Evolutionary conservation across 768 basidiomycete genomes (phyloP).

Genomic region (Lactifluus piperatus): DNA sequence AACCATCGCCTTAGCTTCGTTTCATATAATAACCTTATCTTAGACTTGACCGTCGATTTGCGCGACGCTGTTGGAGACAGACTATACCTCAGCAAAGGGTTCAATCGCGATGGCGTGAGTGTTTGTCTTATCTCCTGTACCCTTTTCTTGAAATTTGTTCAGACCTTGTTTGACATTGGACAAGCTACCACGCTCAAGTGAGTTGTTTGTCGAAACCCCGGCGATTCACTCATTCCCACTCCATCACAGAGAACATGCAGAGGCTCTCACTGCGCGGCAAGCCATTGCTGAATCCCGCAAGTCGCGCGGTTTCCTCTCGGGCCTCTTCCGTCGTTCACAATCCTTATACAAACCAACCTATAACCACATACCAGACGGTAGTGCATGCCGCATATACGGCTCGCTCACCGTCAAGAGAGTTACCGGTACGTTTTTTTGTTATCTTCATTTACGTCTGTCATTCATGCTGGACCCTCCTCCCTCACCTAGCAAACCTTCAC

Average conservation of each 20-base stretch:
- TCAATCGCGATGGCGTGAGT: constrained; percentile 79
- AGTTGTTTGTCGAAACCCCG: not conserved
- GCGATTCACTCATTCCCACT: constrained; percentile 19
- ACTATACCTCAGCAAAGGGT: constrained; percentile 68
- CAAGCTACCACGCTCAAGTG: constrained; percentile 66
- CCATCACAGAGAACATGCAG: constrained; percentile 48
- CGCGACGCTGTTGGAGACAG: constrained; percentile 93
- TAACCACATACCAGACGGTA: constrained; percentile 55
- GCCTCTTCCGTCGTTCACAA: constrained; percentile 38
- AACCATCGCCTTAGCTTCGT: not conserved
- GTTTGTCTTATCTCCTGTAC: not conserved
- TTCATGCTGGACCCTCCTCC: not conserved
- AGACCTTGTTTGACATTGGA: constrained; percentile 75
- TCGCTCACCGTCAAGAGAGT: constrained; percentile 80
- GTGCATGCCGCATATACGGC: constrained; percentile 83
- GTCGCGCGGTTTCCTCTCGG: constrained; percentile 64
- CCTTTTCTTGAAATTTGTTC: not conserved
- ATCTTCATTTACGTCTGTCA: not conserved
- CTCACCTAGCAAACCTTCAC: constrained; percentile 72
- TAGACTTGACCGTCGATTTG: constrained; percentile 82
- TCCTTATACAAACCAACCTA: constrained; percentile 62
- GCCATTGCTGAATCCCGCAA: constrained; percentile 64
- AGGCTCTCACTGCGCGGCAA: constrained; percentile 57
- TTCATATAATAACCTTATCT: not conserved
- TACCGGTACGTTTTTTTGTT: constrained; percentile 44